Evolutionary conservation across 257 asterid genomes (phyloP).

Genomic region (Euphrasia confusa): DNA sequence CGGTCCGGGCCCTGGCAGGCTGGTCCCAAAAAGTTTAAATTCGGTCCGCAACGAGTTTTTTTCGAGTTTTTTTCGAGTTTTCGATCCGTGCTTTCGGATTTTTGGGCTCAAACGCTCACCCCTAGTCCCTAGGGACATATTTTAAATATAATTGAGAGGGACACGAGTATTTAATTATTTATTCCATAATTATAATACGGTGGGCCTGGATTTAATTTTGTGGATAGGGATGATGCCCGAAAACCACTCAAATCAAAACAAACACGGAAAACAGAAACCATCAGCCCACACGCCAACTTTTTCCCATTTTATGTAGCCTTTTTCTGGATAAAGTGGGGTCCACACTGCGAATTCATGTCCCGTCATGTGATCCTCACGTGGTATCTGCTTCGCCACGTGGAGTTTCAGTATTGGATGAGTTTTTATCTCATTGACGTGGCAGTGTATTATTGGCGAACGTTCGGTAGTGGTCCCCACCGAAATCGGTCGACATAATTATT

Average conservation of each 20-base stretch:
- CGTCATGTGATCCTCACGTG: constrained; percentile 32
- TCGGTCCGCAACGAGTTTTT: too few species aligned
- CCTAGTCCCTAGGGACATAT: too few species aligned
- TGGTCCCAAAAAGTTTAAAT: too few species aligned
- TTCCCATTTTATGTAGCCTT: constrained; percentile 22
- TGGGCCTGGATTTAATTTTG: constrained; percentile 26
- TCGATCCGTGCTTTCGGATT: too few species aligned
- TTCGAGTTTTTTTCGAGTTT: too few species aligned
- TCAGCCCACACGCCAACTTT: constrained; percentile 43
- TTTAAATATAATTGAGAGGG: too few species aligned
- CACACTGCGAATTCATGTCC: constrained; percentile 15
- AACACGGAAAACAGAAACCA: constrained; percentile 6
- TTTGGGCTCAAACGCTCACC: too few species aligned
- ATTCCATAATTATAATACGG: not conserved
- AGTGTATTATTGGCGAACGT: not conserved
- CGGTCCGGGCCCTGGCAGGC: too few species aligned
- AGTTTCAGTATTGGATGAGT: not conserved
- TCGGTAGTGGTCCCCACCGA: not conserved
- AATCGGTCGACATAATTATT: constrained; percentile 16
- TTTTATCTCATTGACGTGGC: not conserved
- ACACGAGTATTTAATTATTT: too few species aligned
- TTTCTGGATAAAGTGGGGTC: constrained; percentile 40
- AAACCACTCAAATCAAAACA: not conserved
- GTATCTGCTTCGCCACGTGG: not conserved
- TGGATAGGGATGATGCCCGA: constrained; percentile 37